These are phyloP conservation scores for Fraxinus xanthoxyloides DNA, from an alignment of 305 asterid species.

Conservation along the genomic window DNA sequence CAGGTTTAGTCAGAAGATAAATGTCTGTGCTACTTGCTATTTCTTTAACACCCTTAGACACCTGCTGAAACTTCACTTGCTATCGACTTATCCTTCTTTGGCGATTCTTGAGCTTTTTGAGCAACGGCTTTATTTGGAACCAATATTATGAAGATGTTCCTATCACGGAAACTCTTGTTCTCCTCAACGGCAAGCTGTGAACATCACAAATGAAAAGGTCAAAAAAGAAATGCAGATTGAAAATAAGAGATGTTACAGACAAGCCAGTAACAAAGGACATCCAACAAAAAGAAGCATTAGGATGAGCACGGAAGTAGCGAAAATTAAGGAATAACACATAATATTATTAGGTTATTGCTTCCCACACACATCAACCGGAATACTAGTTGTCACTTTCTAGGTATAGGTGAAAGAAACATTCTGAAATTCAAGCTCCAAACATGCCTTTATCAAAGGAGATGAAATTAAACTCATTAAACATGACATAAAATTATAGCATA, in stretches of 20 bases:
- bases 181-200: conserved; percentile 78
- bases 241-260: neutral
- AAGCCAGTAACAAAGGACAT: neutral
- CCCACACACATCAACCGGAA: neutral
- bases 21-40: conserved; percentile 27
- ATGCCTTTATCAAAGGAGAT: neutral
- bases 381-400: neutral
- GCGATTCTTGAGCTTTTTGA: conserved; percentile 63
- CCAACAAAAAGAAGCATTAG: neutral
- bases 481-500: neutral
- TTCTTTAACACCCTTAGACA: conserved; percentile 38
- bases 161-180: conserved; percentile 64
- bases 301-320: neutral
- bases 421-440: neutral
- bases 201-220: neutral
- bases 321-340: neutral
- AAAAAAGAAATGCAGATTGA: neutral
- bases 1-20: conserved; percentile 21
- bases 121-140: conserved; percentile 67
- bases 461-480: neutral
- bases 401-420: neutral
- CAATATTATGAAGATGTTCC: conserved; percentile 65
- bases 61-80: conserved; percentile 64
- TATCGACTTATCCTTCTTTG: conserved; percentile 55
- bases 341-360: neutral